Evolutionary conservation across 495 filamentous ascomycete species (phyloP).

Genomic region (Hypoxylon perforatum): DNA sequence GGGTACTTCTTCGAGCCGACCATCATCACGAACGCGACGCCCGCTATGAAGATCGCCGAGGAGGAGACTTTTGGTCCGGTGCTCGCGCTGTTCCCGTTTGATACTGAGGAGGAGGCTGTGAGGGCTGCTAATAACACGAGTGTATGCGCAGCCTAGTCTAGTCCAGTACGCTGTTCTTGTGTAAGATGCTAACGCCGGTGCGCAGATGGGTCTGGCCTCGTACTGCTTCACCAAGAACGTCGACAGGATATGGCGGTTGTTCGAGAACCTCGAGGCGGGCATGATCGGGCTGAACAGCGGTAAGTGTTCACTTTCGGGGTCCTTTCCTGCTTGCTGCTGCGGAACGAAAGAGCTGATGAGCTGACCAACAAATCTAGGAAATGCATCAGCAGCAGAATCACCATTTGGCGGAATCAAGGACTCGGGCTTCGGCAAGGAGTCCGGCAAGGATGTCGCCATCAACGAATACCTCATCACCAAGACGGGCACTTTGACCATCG

Average conservation of each 20-base stretch:
- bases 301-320: slow-evolving; percentile 33
- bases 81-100: slow-evolving; percentile 73
- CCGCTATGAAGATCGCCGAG: slow-evolving; percentile 70
- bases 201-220: slow-evolving; percentile 71
- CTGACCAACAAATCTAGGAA: slow-evolving; percentile 50
- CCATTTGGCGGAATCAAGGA: slow-evolving; percentile 83
- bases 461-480: slow-evolving; percentile 78
- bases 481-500: slow-evolving; percentile 73
- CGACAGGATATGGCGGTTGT: slow-evolving; percentile 75
- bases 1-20: slow-evolving; percentile 83
- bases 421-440: slow-evolving; percentile 80
- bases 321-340: background rate
- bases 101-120: slow-evolving; percentile 76
- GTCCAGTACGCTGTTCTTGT: background rate
- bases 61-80: slow-evolving; percentile 81
- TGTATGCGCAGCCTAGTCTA: slow-evolving; percentile 43
- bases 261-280: slow-evolving; percentile 79
- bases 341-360: background rate
- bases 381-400: slow-evolving; percentile 73
- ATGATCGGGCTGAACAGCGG: slow-evolving; percentile 81
- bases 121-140: slow-evolving; percentile 71
- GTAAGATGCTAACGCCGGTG: background rate
- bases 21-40: slow-evolving; percentile 69
- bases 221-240: slow-evolving; percentile 81
- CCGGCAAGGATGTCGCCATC: slow-evolving; percentile 76